Percentiles rank a stretch among this genome's conserved stretches.
phyloP scores from a whole-genome alignment of 1,139 yeast genomes.

The Hyphopichia pseudoburtonii region DNA sequence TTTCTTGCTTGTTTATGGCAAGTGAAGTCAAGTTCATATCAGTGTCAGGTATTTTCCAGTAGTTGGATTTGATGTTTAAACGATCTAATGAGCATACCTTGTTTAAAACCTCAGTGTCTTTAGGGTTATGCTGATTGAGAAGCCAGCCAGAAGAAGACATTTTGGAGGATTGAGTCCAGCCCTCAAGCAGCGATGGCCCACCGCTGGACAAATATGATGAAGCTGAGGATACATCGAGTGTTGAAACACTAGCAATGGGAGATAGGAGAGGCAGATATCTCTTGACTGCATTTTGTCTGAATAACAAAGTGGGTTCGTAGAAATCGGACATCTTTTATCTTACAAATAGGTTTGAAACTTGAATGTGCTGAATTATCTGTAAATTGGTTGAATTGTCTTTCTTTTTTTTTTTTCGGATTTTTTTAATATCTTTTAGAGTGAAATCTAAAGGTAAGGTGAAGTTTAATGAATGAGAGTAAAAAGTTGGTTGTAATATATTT shows the following conservation, averaged over 20 bases:
- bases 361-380: too few relatives aligned
- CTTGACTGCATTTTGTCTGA: slow-evolving; percentile 47
- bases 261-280: slow-evolving; percentile 27
- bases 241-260: slow-evolving; percentile 28
- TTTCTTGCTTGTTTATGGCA: slow-evolving; percentile 18
- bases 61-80: slow-evolving; percentile 53
- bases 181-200: slow-evolving; percentile 1
- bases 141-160: slow-evolving; percentile 21
- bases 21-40: slow-evolving; percentile 58
- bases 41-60: slow-evolving; percentile 72
- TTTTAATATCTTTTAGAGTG: too few relatives aligned
- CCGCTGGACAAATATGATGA: too few relatives aligned
- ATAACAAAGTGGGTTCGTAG: slow-evolving; percentile 46
- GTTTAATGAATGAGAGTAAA: background rate
- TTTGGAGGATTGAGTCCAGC: background rate
- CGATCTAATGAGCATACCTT: slow-evolving; percentile 45
- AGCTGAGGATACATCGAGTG: slow-evolving; percentile 10
- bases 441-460: too few relatives aligned
- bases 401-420: too few relatives aligned
- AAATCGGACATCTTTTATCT: slow-evolving; percentile 28
- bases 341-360: too few relatives aligned
- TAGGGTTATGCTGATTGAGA: slow-evolving; percentile 21
- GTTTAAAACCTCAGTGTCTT: slow-evolving; percentile 33
- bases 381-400: too few relatives aligned
- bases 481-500: background rate